Conservation (phyloP, 2,329 filamentous ascomycete species). For the Alternaria rosae region DNA sequence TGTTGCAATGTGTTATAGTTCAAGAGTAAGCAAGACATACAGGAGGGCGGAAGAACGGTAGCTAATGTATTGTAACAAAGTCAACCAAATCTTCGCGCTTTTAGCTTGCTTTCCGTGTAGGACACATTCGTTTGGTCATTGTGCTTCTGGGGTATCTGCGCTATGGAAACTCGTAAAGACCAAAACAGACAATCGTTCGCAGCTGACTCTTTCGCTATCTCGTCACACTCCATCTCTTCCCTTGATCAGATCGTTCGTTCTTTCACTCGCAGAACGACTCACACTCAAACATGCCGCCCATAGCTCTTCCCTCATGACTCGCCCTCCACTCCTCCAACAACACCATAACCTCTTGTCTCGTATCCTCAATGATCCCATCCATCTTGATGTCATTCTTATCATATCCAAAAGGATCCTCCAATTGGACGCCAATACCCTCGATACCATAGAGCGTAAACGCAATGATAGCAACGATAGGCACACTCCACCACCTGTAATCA, state of each 20-base stretch:
- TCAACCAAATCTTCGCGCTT: neutral
- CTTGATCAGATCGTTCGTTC: neutral
- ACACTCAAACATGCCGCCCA: slow-evolving; percentile 47
- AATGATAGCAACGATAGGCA: slow-evolving; percentile 66
- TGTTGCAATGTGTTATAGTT: slow-evolving; percentile 13
- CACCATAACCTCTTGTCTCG: slow-evolving; percentile 64
- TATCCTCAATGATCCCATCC: slow-evolving; percentile 69
- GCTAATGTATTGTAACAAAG: slow-evolving; percentile 16
- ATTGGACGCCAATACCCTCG: slow-evolving; percentile 68
- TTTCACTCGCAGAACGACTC: neutral
- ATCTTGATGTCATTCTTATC: slow-evolving; percentile 73
- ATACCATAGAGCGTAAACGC: slow-evolving; percentile 71
- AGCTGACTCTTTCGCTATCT: neutral
- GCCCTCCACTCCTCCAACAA: slow-evolving; percentile 66
- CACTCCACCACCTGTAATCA: slow-evolving; percentile 69
- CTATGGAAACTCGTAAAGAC: neutral
- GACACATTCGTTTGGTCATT: neutral
- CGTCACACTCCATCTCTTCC: neutral
- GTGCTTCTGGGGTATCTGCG: slow-evolving; percentile 1
- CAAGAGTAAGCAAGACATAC: slow-evolving; percentile 2
- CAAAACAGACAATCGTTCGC: neutral
- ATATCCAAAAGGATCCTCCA: slow-evolving; percentile 72
- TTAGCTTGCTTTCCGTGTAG: neutral
- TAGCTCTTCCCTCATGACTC: slow-evolving; percentile 37
- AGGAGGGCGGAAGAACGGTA: neutral